Percentiles rank a stretch among this genome's conserved stretches.
Evolutionary conservation across 805 yeast genomes (phyloP).

Genomic region (Scheffersomyces stipitis): DNA sequence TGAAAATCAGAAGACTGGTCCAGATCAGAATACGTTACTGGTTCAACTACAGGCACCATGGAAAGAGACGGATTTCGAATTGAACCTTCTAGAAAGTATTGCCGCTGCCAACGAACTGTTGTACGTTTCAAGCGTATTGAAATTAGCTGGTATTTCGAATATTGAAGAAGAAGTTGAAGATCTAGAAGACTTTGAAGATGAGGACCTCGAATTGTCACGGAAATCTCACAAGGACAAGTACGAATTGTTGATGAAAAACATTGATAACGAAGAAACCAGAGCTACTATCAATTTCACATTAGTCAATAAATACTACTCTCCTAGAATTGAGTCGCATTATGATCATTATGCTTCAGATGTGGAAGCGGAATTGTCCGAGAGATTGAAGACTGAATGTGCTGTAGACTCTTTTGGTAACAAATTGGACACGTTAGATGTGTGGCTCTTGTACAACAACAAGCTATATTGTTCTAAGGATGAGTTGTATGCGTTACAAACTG

Average conservation of each 20-base stretch:
- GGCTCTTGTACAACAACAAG: constrained; percentile 53
- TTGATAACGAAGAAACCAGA: constrained; percentile 8
- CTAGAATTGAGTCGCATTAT: constrained; percentile 66
- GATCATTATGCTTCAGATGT: constrained; percentile 44
- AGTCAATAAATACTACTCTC: constrained; percentile 51
- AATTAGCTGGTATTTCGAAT: constrained; percentile 10
- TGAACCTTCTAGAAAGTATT: constrained; percentile 45
- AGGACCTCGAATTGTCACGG: too few relatives aligned
- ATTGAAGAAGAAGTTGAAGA: constrained; percentile 9
- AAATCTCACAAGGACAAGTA: constrained; percentile 6
- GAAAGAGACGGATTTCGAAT: constrained; percentile 39
- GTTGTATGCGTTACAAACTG: constrained; percentile 74
- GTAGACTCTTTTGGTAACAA: constrained; percentile 35
- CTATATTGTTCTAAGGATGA: constrained; percentile 68
- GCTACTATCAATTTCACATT: constrained; percentile 40
- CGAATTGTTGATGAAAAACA: neutral
- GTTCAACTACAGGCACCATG: constrained; percentile 38
- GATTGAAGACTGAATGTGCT: constrained; percentile 20
- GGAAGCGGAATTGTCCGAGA: constrained; percentile 19
- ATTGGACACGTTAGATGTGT: constrained; percentile 30
- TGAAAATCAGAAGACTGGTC: too few relatives aligned
- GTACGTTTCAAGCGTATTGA: constrained; percentile 26
- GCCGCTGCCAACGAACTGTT: constrained; percentile 33
- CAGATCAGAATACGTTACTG: constrained; percentile 1
- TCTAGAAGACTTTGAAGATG: neutral